phyloP scores from a whole-genome alignment of 1,284 basidiomycete species.

The Hymenochaete sp. region DNA sequence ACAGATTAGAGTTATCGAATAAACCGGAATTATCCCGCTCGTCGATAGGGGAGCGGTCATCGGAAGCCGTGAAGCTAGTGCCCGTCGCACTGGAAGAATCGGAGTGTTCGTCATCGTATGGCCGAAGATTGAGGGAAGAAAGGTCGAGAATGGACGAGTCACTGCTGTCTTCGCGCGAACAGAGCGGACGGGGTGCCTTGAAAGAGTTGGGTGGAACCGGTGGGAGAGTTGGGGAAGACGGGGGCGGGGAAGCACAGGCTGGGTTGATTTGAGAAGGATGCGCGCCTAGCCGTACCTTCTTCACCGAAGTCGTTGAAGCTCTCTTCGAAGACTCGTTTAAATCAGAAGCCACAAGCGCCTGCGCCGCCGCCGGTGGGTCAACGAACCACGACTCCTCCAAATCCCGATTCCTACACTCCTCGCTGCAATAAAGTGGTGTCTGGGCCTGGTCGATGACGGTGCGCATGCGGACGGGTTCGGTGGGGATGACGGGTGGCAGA shows the following conservation, averaged over 20 bases:
- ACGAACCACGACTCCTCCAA: conserved; percentile 30
- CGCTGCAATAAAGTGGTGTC: conserved; percentile 71
- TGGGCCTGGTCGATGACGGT: conserved; percentile 69
- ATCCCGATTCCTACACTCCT: conserved; percentile 44
- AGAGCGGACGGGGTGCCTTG: too few relatives aligned
- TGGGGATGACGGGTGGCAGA: conserved; percentile 1
- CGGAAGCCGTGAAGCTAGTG: conserved; percentile 10
- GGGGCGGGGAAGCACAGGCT: conserved; percentile 35
- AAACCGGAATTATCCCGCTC: neutral
- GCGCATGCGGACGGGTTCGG: conserved; percentile 37
- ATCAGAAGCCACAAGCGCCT: conserved; percentile 17
- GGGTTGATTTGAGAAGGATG: conserved; percentile 16
- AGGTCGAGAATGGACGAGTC: too few relatives aligned
- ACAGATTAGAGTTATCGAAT: conserved; percentile 3
- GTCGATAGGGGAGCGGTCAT: conserved; percentile 10
- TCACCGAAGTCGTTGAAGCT: conserved; percentile 23
- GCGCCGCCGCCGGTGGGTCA: conserved; percentile 30
- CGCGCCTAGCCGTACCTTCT: conserved; percentile 28
- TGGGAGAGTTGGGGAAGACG: conserved; percentile 23
- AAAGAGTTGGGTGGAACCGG: conserved; percentile 24
- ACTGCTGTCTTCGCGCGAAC: too few relatives aligned
- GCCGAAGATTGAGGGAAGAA: too few relatives aligned
- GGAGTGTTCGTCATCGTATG: conserved; percentile 6
- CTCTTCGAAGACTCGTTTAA: neutral
- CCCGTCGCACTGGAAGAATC: conserved; percentile 13